Evolutionary conservation across 331 rosid species (phyloP), one percentile per base, ranked within the genome.

Genomic region (Quercus phellos): DNA sequence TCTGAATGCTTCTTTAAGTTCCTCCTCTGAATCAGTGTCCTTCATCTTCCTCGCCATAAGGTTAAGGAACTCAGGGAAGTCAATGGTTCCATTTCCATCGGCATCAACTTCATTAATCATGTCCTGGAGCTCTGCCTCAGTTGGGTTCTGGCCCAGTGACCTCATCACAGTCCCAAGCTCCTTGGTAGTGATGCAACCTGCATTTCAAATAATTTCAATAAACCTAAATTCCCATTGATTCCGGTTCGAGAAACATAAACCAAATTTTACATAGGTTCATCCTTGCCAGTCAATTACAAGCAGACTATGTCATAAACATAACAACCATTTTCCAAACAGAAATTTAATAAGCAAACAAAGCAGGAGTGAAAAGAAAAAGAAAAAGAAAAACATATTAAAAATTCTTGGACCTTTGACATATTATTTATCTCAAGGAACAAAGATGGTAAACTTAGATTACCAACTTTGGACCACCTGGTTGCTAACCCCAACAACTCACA

Each of bases 21-120:
- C 97, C 83, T 92, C 97, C 82, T 92, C 97, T 0, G 95, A 92
- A 72, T 92, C 97, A 0, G 94, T 92, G 68, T 92, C 97, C 76
- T 92, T 92, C 94, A 92, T 92, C 92, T 92, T 92, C 79, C 97
- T 81, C 2, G 97, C 97, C 97, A 92, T 92, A 4, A 92, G 97
- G 77, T 92, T 92, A 38, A 92, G 86, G 72, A 92, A 92, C 77
- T 92, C 97, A 0, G 97, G 97, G 70, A 92, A 92, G 77, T 92
- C 97, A 13, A 90, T 92, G 29, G 97, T 90, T 4, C 97, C 94
- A 5, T 92, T 92, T 0, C 97, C 97, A 58, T 92, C 97, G 1
- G 93, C 94, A 76, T 92, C 97, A 1, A 92, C 97, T 38, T 92
- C 97, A 46, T 88, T 92, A 55, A 92, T 90, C 97, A 92, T 92